These are phyloP conservation scores for Chytriomyces confervae DNA, from an alignment of 192 early-diverging fungal genomes.

Conservation along the genomic window DNA sequence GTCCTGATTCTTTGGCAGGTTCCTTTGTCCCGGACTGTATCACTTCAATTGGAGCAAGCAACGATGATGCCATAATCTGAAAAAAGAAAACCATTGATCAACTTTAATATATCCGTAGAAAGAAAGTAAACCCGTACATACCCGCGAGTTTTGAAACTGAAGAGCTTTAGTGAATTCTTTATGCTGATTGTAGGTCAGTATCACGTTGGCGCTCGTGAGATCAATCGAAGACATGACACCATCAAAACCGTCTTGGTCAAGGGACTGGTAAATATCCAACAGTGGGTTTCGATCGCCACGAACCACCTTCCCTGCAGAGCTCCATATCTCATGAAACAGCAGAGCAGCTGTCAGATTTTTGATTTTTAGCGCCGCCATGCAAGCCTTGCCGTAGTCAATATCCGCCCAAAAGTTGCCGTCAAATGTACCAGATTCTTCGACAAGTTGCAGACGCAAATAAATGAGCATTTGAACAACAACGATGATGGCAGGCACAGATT, in stretches of 20 bases:
- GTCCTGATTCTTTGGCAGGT: constrained; percentile 12
- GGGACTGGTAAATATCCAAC: constrained; percentile 32
- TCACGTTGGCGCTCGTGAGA: constrained; percentile 18
- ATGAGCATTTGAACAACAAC: neutral
- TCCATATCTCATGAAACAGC: constrained; percentile 46
- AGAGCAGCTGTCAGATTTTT: constrained; percentile 35
- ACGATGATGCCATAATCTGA: constrained; percentile 33
- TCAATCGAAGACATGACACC: constrained; percentile 39
- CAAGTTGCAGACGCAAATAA: constrained; percentile 34
- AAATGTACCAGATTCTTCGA: constrained; percentile 7
- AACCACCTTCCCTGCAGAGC: neutral
- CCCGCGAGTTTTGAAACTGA: constrained; percentile 1
- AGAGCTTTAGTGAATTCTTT: constrained; percentile 20
- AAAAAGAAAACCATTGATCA: neutral
- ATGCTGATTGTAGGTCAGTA: neutral
- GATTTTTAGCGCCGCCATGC: constrained; percentile 34
- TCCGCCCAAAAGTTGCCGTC: constrained; percentile 48
- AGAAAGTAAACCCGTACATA: constrained; percentile 2
- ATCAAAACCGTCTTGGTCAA: constrained; percentile 49
- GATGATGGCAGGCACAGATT: neutral
- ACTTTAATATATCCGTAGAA: too few species aligned
- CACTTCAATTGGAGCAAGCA: constrained; percentile 32
- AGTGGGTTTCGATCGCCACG: constrained; percentile 15
- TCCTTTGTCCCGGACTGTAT: neutral
- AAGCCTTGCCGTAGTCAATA: constrained; percentile 34